Evolutionary conservation across 768 basidiomycete genomes (phyloP).

Genomic region (Cyathus striatus): DNA sequence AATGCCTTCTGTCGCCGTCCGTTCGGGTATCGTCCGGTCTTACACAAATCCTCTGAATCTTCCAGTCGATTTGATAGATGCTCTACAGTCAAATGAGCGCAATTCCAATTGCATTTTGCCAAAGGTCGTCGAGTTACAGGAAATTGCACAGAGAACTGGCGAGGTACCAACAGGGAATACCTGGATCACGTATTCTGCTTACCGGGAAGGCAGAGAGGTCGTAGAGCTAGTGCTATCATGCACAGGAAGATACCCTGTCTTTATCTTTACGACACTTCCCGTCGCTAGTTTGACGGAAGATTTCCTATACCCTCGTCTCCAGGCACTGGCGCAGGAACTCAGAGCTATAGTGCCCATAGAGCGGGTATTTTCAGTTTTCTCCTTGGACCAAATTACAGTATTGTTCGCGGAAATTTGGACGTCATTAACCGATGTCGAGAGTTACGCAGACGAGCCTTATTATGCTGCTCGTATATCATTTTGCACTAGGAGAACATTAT

Average conservation of each 20-base stretch:
- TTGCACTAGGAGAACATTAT: slow-evolving; percentile 43
- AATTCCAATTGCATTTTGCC: not conserved
- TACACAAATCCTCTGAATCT: not conserved
- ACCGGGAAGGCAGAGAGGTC: slow-evolving; percentile 1
- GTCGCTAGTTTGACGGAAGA: slow-evolving; percentile 29
- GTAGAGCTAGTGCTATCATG: slow-evolving; percentile 56
- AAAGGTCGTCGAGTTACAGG: not conserved
- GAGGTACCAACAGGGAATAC: not conserved
- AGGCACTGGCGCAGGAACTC: slow-evolving; percentile 35
- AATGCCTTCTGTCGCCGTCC: too few relatives aligned
- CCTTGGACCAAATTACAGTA: slow-evolving; percentile 38
- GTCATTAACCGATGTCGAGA: slow-evolving; percentile 32
- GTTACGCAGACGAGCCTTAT: slow-evolving; percentile 36
- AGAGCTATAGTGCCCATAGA: slow-evolving; percentile 21
- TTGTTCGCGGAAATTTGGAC: slow-evolving; percentile 49
- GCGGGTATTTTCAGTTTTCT: slow-evolving; percentile 66
- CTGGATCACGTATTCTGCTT: slow-evolving; percentile 3
- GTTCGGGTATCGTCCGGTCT: too few relatives aligned
- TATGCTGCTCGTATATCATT: slow-evolving; percentile 57
- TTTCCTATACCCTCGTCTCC: slow-evolving; percentile 34
- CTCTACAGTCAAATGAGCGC: not conserved
- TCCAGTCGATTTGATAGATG: not conserved
- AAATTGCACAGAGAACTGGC: not conserved
- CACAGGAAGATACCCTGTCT: slow-evolving; percentile 64
- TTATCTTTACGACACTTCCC: slow-evolving; percentile 48